Evolutionary conservation across 1,284 basidiomycete species (phyloP).

Genomic region (Cutaneotrichosporon cutaneum): DNA sequence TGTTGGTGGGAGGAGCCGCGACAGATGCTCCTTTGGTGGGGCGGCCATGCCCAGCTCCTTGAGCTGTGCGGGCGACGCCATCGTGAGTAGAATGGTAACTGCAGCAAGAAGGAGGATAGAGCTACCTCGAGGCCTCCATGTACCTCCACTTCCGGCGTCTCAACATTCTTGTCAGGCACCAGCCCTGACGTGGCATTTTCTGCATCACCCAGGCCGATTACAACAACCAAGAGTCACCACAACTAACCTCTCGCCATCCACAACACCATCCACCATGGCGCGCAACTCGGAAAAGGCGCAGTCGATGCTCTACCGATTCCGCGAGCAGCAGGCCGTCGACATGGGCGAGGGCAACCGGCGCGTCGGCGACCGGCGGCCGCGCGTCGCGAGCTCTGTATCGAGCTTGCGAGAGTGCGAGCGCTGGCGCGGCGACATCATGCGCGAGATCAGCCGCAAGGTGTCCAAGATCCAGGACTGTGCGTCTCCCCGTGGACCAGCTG

Average conservation of each 20-base stretch:
- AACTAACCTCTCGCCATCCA: neutral
- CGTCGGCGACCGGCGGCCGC: conserved; percentile 74
- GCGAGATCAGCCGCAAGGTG: conserved; percentile 94
- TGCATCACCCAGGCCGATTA: neutral
- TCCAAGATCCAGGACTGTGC: conserved; percentile 94
- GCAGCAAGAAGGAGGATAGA: neutral
- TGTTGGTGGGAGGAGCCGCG: neutral
- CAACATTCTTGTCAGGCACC: conserved; percentile 8
- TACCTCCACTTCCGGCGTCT: neutral
- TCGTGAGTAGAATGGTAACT: neutral
- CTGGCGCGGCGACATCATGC: conserved; percentile 90
- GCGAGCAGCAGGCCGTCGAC: conserved; percentile 93
- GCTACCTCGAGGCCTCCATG: too few species aligned
- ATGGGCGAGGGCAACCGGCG: conserved; percentile 73
- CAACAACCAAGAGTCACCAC: neutral
- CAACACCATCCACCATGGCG: conserved; percentile 57
- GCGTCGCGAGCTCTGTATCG: conserved; percentile 86
- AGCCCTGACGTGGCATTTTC: conserved; percentile 2
- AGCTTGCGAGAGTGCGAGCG: conserved; percentile 89
- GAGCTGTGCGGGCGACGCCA: neutral
- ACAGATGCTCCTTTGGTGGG: neutral
- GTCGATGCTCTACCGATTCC: conserved; percentile 98
- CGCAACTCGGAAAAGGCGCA: conserved; percentile 97
- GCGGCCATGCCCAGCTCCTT: conserved; percentile 2
- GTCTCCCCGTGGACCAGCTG: conserved; percentile 40